Evolutionary conservation across 208 protist species (phyloP).

Genomic region (Entamoeba dispar): DNA sequence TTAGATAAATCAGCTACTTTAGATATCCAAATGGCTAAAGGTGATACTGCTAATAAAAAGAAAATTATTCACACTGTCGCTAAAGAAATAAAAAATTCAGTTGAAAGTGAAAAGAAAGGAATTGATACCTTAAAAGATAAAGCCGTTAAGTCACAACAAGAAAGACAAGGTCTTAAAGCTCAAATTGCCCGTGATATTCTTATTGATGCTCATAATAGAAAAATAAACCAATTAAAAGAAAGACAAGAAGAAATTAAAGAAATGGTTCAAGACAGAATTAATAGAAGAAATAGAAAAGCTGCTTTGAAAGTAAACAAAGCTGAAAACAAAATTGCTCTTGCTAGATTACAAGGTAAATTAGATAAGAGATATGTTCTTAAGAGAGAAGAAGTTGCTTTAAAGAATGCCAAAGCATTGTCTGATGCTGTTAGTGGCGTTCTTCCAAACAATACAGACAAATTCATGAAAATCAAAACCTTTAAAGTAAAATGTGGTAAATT

Average conservation of each 20-base stretch:
- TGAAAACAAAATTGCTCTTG: not conserved
- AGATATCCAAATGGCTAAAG: not conserved
- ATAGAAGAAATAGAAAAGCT: not conserved
- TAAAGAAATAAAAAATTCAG: not conserved
- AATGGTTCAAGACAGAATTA: not conserved
- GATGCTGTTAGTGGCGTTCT: not conserved
- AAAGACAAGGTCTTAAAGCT: not conserved
- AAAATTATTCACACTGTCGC: not conserved
- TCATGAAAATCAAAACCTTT: not conserved
- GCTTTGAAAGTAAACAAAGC: not conserved
- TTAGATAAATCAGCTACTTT: not conserved
- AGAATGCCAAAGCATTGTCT: not conserved
- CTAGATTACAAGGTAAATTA: not conserved
- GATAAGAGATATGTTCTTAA: not conserved
- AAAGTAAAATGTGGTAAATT: not conserved
- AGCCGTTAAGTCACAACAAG: not conserved
- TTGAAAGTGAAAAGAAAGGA: not conserved
- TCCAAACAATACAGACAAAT: not conserved
- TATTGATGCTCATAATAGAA: not conserved
- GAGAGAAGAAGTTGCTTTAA: not conserved
- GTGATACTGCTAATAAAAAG: not conserved
- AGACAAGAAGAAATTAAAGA: not conserved
- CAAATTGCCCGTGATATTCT: not conserved
- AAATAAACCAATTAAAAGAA: not conserved
- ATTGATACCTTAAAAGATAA: not conserved